Evolutionary conservation across 2,329 filamentous ascomycete genomes (phyloP), one percentile per base, ranked within the genome.

Genomic region (Hymenoscyphus repandus): DNA sequence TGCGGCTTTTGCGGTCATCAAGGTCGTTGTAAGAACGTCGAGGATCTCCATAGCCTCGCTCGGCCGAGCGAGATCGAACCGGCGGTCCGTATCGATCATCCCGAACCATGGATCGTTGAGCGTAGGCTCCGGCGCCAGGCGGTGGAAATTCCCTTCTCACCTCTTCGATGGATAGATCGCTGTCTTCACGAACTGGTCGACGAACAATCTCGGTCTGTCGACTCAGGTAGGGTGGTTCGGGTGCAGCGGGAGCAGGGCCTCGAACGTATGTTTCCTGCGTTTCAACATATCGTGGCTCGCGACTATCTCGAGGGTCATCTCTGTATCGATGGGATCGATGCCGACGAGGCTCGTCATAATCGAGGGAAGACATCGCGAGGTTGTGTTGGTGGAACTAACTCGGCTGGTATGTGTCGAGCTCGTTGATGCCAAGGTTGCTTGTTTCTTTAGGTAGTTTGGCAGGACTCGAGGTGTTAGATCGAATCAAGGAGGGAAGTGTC

Each of bases 71-170:
- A 59, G 84, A 74, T 51, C 85, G 79, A 58, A 77, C 63, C 79
- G 78, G 49, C 69, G 63, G 49, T 55, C 60, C 64, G 58, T 66
- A 67, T 54, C 63, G 61, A 52, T 66, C 60, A 44, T 62, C 58
- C 54, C 62, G 58, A 51, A 53, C 56, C 51, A 61, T 51, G 37
- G 56, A 52, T 31, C 61, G 54, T 47, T 55, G 53, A 49, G 45
- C 48, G 33, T 63, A 63, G 44, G 50, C 57, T 34, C 49, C 59
- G 27, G 55, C 53, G 9, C 51, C 55, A 12, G 63, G 82, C 6
- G 89, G 88, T 31, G 88, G 88, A 63, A 95, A 95, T 60, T 95
- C 88, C 59, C 90, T 83, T 57, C 82, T 82, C 53, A 95, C 82
- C 70, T 95, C 88, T 70, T 96, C 91, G 64, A 95, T 70, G 2